Base-by-base conservation (phyloP, 495 filamentous ascomycete species). In the Diplogelasinospora grovesii region DNA sequence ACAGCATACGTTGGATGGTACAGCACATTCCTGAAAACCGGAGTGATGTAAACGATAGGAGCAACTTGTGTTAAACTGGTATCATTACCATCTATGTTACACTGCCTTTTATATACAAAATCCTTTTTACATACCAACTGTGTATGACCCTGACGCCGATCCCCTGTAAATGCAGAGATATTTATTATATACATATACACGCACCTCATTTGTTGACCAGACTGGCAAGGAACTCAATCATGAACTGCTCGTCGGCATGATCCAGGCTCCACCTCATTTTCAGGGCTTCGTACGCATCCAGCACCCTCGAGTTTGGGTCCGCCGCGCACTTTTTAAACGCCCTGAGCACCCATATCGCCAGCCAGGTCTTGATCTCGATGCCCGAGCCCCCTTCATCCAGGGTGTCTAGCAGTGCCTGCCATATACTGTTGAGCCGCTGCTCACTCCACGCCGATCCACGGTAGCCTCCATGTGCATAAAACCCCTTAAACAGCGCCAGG, bases 401-500 rank as follows among this genome's bases (percentile, higher is more conserved):
- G 4, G 66, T 62, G 1, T 49, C 22, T 4, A 76, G 21, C 16
- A 73, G 61, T 4, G 71, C 64, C 1, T 50, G 36, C 55, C 60
- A 74, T 23, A 76, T 70, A 33, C 54, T 63, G 35, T 73, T 63
- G 10, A 89, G 68, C 26, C 70, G 68, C 46, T 69, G 60, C 13
- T 65, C 63, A 34, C 75, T 82, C 88, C 85, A 92, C 5, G 74
- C 55, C 9, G 75, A 77, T 45, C 76, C 73, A 5, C 52, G 37
- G 19, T 66, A 60, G n/a, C 77, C 74, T 13, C 86, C 87, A 56
- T 89, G 77, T n/a, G 57, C 55, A 31, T 69, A 66, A 56, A 95
- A 95, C 4, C 82, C 84, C 45, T 82, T 78, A 52, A 94, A 80
- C 18, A 95, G 65, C 4, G 73, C 66, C 31, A 79, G 59, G 50